Evolutionary conservation across 2,329 filamentous ascomycete species (phyloP).

Genomic region (Colletotrichum graminicola): DNA sequence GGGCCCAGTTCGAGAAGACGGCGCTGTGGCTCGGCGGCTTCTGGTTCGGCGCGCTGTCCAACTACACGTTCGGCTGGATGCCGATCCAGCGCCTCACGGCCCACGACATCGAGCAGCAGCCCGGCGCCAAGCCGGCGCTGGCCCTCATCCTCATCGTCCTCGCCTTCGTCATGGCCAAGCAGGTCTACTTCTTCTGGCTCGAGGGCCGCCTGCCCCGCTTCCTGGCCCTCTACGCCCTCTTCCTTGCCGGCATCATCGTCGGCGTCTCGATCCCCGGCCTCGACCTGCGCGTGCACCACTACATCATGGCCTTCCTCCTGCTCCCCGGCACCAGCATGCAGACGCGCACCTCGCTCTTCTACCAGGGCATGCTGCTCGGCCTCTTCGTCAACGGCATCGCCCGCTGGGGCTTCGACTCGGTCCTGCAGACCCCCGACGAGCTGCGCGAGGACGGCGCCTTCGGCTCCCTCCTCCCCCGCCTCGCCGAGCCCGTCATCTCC

Average conservation of each 20-base stretch:
- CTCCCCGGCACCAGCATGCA: slow-evolving; percentile 91
- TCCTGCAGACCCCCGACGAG: slow-evolving; percentile 83
- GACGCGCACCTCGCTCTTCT: slow-evolving; percentile 84
- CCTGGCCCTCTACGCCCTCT: slow-evolving; percentile 81
- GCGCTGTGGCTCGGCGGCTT: slow-evolving; percentile 89
- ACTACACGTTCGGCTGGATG: slow-evolving; percentile 95
- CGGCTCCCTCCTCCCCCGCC: slow-evolving; percentile 70
- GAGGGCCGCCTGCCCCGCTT: slow-evolving; percentile 85
- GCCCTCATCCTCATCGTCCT: slow-evolving; percentile 81
- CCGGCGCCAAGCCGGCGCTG: slow-evolving; percentile 86
- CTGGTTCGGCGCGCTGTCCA: slow-evolving; percentile 92
- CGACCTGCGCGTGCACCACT: slow-evolving; percentile 92
- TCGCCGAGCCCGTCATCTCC: slow-evolving; percentile 60
- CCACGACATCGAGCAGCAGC: slow-evolving; percentile 89
- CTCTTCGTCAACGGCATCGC: slow-evolving; percentile 95
- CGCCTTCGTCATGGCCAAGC: slow-evolving; percentile 74
- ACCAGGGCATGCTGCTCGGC: slow-evolving; percentile 90
- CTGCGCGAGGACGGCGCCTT: slow-evolving; percentile 76
- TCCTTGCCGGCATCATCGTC: slow-evolving; percentile 74
- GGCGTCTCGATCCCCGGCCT: slow-evolving; percentile 80
- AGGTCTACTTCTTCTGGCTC: slow-evolving; percentile 87
- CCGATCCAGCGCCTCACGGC: slow-evolving; percentile 90
- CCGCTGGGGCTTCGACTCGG: slow-evolving; percentile 91
- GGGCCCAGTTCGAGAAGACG: slow-evolving; percentile 89
- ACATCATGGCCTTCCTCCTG: slow-evolving; percentile 87